These are phyloP conservation scores for Coffea humblotiana DNA, from an alignment of 305 asterid species.

Conservation along the genomic window DNA sequence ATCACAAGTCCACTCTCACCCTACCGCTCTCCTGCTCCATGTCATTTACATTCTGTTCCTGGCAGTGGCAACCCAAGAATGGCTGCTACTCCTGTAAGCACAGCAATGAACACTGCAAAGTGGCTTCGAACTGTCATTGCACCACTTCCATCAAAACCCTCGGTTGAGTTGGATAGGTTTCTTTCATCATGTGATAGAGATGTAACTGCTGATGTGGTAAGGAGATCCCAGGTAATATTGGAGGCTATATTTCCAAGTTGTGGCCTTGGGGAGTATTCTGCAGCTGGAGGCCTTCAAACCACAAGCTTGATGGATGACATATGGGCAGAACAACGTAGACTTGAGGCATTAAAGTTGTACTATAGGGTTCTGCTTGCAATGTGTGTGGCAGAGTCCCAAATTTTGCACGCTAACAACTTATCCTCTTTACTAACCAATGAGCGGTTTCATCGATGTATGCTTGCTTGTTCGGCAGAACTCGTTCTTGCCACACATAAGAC, in stretches of 20 bases:
- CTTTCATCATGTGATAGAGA: conserved; percentile 83
- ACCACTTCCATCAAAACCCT: conserved; percentile 88
- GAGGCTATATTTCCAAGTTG: conserved; percentile 94
- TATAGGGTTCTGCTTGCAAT: conserved; percentile 90
- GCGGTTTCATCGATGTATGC: conserved; percentile 99
- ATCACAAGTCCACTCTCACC: conserved; percentile 81
- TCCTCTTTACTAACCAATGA: conserved; percentile 89
- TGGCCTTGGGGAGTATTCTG: conserved; percentile 60
- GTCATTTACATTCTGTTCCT: conserved; percentile 43
- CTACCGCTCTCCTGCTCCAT: conserved; percentile 60
- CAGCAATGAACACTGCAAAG: conserved; percentile 96
- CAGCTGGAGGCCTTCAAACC: conserved; percentile 46
- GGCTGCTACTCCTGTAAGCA: conserved; percentile 93
- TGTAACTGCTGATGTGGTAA: conserved; percentile 74
- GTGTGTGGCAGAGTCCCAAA: conserved; percentile 89
- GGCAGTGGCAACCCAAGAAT: conserved; percentile 52
- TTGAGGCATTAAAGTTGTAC: conserved; percentile 90
- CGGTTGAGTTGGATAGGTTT: conserved; percentile 75
- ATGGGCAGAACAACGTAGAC: conserved; percentile 97
- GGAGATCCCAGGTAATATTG: conserved; percentile 88
- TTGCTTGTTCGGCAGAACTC: conserved; percentile 97
- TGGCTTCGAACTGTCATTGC: conserved; percentile 92
- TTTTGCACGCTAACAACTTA: conserved; percentile 73
- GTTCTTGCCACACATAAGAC: conserved; percentile 99
- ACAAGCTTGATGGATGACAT: conserved; percentile 85